Percentiles rank a stretch among this genome's conserved stretches.
phyloP scores from a whole-genome alignment of 1,139 yeast genomes.

The Geotrichum macrosporum region DNA sequence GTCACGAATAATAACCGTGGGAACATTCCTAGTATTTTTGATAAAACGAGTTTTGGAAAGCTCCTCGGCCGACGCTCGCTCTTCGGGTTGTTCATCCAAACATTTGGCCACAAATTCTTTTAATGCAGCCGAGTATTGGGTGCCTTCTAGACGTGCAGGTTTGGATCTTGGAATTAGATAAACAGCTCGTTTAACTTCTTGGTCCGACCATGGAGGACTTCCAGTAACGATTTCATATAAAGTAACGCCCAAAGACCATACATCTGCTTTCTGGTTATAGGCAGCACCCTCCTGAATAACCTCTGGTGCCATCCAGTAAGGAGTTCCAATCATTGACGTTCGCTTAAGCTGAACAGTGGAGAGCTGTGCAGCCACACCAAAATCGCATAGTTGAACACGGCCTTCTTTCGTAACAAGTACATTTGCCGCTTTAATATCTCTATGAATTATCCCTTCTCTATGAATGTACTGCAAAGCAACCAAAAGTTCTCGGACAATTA shows the following conservation, averaged over 20 bases:
- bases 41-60: conserved; percentile 70
- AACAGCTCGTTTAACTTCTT: conserved; percentile 93
- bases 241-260: conserved; percentile 93
- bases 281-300: conserved; percentile 90
- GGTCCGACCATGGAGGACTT: conserved; percentile 94
- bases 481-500: conserved; percentile 75
- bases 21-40: conserved; percentile 53
- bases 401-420: conserved; percentile 87
- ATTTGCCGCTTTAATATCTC: conserved; percentile 95
- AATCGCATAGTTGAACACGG: conserved; percentile 85
- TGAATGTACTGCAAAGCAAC: conserved; percentile 79
- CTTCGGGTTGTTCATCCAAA: conserved; percentile 87
- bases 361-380: conserved; percentile 95
- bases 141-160: conserved; percentile 92
- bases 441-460: conserved; percentile 83
- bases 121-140: conserved; percentile 66
- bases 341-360: conserved; percentile 74
- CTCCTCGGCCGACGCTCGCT: conserved; percentile 84
- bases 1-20: conserved; percentile 64
- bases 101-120: conserved; percentile 91
- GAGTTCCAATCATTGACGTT: too few species aligned
- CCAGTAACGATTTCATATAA: conserved; percentile 94
- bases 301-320: conserved; percentile 99
- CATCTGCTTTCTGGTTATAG: conserved; percentile 81
- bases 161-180: conserved; percentile 86